These are phyloP conservation scores for Lactarius tabidus DNA, from an alignment of 768 basidiomycete genomes.

Conservation along the genomic window DNA sequence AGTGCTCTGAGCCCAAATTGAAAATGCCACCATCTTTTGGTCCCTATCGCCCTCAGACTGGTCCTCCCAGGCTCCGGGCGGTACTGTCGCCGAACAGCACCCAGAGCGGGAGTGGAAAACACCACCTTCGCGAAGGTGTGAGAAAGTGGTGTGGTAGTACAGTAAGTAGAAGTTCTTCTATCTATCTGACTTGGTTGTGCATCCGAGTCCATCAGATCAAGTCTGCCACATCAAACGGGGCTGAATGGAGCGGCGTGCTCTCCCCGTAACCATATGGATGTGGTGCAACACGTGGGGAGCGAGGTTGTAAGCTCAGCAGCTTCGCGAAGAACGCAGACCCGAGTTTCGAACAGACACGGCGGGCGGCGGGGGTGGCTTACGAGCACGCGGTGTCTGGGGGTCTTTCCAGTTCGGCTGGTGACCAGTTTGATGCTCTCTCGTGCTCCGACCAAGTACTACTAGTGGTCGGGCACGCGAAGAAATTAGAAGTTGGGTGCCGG, in stretches of 20 bases:
- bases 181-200: neutral
- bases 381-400: neutral
- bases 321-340: neutral
- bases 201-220: slow-evolving; percentile 1
- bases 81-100: neutral
- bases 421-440: neutral
- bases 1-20: neutral
- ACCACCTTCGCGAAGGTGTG: neutral
- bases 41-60: neutral
- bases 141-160: neutral
- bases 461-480: neutral
- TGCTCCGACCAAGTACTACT: neutral
- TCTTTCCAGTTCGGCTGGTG: neutral
- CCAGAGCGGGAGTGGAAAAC: neutral
- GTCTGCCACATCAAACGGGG: neutral
- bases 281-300: neutral
- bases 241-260: neutral
- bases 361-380: neutral
- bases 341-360: neutral
- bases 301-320: neutral
- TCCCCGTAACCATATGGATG: neutral
- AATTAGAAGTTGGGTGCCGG: neutral
- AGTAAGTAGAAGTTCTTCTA: neutral
- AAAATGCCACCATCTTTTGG: neutral
- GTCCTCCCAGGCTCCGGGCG: neutral